These are phyloP conservation scores for Citrus hindsii DNA, from an alignment of 345 rosid species.

Conservation along the genomic window DNA sequence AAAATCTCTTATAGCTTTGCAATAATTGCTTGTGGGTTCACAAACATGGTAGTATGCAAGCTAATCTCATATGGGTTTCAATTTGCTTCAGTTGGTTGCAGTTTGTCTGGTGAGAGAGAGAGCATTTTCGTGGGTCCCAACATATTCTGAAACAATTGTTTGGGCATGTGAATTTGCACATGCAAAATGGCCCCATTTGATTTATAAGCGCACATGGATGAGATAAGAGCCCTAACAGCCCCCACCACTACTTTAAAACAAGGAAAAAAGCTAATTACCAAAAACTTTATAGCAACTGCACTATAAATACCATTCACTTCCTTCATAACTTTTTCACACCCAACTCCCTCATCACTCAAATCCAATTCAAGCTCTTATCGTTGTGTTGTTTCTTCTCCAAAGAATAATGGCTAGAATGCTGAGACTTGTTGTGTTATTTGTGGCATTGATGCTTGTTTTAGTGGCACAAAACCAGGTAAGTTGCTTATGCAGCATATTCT, in stretches of 20 bases:
- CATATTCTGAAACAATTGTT: not conserved
- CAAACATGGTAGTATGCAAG: not conserved
- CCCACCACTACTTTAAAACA: not conserved
- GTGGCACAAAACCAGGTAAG: conserved; percentile 18
- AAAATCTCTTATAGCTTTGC: too few relatives aligned
- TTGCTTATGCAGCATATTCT: not conserved
- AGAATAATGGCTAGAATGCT: conserved; percentile 16
- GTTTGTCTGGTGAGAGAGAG: not conserved
- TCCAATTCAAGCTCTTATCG: not conserved
- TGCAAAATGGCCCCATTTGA: not conserved
- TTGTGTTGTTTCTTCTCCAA: not conserved
- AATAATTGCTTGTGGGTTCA: too few relatives aligned
- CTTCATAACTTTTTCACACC: not conserved
- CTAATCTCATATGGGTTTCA: not conserved
- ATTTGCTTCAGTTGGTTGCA: not conserved
- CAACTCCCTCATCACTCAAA: not conserved
- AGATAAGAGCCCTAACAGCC: not conserved
- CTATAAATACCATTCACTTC: not conserved
- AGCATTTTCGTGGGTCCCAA: not conserved
- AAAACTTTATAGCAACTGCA: not conserved
- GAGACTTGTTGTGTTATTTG: conserved; percentile 6
- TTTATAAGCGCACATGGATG: not conserved
- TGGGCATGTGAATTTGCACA: not conserved
- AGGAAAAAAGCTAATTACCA: not conserved
- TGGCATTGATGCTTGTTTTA: conserved; percentile 21